Evolutionary conservation across 116 monocot species (phyloP).

Genomic region (Iris pallida): DNA sequence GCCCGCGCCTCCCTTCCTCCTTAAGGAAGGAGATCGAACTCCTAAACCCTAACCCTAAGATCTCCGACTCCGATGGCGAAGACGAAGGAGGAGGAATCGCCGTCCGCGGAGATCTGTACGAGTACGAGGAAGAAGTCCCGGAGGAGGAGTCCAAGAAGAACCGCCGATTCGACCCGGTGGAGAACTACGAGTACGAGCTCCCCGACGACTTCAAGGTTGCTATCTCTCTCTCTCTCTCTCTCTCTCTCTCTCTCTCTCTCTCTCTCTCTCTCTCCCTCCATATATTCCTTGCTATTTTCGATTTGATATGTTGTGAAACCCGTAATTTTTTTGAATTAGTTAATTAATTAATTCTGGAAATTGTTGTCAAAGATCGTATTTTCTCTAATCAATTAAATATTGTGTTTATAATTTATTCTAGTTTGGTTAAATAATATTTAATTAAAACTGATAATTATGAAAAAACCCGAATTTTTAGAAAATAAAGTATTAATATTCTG

Average conservation of each 20-base stretch:
- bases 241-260: too few species aligned
- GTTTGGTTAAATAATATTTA: too few species aligned
- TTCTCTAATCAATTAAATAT: too few species aligned
- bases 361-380: too few species aligned
- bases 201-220: conserved; percentile 70
- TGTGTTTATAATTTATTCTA: too few species aligned
- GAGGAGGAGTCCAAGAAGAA: conserved; percentile 85
- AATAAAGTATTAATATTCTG: too few species aligned
- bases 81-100: conserved; percentile 1
- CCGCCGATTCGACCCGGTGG: conserved; percentile 76
- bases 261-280: too few species aligned
- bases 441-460: too few species aligned
- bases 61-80: conserved; percentile 11
- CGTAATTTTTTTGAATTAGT: too few species aligned
- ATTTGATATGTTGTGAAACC: neutral
- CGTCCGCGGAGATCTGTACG: conserved; percentile 43
- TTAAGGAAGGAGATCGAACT: conserved; percentile 45
- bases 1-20: conserved; percentile 61
- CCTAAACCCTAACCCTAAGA: conserved; percentile 15
- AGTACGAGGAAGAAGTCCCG: conserved; percentile 68
- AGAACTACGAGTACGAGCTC: conserved; percentile 87
- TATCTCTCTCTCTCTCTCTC: neutral
- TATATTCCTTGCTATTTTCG: neutral
- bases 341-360: too few species aligned
- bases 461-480: too few species aligned